These are phyloP conservation scores for Thermoascus crustaceus DNA, from an alignment of 2,329 filamentous ascomycete species.

Conservation along the genomic window DNA sequence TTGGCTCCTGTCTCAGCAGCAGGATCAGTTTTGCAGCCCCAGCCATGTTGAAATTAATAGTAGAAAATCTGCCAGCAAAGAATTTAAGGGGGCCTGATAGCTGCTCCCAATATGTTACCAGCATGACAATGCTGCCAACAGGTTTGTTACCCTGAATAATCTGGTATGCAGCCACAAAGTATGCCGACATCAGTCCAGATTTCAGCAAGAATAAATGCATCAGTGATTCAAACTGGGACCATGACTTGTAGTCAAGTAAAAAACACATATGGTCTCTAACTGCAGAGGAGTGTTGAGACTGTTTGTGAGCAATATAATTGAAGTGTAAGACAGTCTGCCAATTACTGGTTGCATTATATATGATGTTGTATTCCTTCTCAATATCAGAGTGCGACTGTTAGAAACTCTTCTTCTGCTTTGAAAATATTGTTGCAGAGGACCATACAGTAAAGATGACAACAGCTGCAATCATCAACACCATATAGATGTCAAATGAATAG, in stretches of 20 bases:
- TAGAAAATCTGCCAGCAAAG: conserved; percentile 43
- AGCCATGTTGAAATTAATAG: conserved; percentile 48
- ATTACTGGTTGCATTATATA: conserved; percentile 52
- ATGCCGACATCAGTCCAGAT: conserved; percentile 41
- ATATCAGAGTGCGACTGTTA: conserved; percentile 33
- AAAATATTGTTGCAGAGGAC: conserved; percentile 34
- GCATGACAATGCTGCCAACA: conserved; percentile 55
- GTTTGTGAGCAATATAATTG: conserved; percentile 49
- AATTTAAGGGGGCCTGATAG: conserved; percentile 42
- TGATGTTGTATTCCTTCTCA: conserved; percentile 44
- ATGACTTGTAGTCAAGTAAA: conserved; percentile 27
- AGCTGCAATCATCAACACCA: conserved; percentile 43
- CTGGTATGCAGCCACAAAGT: conserved; percentile 47
- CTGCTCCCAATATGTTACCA: conserved; percentile 57
- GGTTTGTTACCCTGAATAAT: conserved; percentile 43
- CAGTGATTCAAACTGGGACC: conserved; percentile 27
- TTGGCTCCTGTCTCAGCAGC: conserved; percentile 41
- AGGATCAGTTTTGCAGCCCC: conserved; percentile 51
- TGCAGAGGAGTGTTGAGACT: conserved; percentile 38
- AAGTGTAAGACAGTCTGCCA: conserved; percentile 54
- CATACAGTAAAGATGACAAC: conserved; percentile 46
- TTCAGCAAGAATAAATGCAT: conserved; percentile 41
- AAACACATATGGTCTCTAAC: conserved; percentile 31
- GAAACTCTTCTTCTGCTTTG: conserved; percentile 32
- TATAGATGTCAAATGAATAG: conserved; percentile 54